Base-by-base conservation (phyloP, 1,139 yeast species). In the Magnusiomyces sp. region DNA sequence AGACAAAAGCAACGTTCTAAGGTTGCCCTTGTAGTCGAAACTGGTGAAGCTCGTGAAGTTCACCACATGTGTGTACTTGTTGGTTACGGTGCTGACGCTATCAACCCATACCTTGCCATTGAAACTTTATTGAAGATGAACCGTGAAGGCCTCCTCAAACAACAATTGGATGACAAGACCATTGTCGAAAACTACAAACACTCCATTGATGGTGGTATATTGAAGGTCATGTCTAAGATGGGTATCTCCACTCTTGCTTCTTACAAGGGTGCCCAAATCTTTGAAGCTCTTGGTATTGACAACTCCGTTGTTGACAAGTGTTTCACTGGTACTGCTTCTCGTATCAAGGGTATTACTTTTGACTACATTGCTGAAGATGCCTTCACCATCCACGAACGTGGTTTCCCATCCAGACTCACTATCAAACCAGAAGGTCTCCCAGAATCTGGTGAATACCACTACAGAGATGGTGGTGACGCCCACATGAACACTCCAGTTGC, bases 191-290 rank as follows among this genome's bases (percentile, higher is more conserved):
- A 92, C 73, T 92, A 87, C 72, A 84, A 83, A 67, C 73, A 78
- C 57, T 82, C 97, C 17, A 75, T 86, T 55, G 95, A 90, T 65
- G 83, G 89, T 52, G 97, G 97, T 70, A 83, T 92, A 58, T 74
- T 88, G 64, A 92, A 92, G 73, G 97, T 92, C 55, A 92, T 92
- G 98, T 87, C 97, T 44, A 92, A 92, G 75, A 92, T 92, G 97
- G 98, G 98, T 75, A 92, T 92, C 61, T 90, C 97, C 39, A 92
- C 98, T 36, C 75, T 92, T 67, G 96, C 97, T 23, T 87, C 96
- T 20, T 92, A 92, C 72, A 92, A 92, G 71, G 98, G 97, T 69
- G 98, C 98, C 20, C 98, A 92, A 71, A 92, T 92, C 63, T 92
- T 92, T 66, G 98, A 92, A 71, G 95, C 95, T 50, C 75, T 92